These are phyloP conservation scores for Scleroderma bovista DNA, from an alignment of 768 basidiomycete species.

Conservation along the genomic window DNA sequence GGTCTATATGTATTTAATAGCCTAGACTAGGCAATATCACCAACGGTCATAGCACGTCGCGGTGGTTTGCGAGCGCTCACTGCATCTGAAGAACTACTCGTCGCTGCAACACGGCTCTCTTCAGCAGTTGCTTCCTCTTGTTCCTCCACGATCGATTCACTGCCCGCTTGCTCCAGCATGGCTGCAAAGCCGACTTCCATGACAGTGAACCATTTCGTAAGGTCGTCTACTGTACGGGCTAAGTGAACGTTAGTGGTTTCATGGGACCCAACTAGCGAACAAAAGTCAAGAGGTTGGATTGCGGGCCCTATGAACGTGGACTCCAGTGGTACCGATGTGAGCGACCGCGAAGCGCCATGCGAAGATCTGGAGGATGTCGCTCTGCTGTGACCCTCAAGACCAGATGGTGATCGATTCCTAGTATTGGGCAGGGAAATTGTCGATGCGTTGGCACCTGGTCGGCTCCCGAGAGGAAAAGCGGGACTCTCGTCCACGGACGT, in stretches of 20 bases:
- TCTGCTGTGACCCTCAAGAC: slow-evolving; percentile 17
- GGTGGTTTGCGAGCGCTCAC: slow-evolving; percentile 3
- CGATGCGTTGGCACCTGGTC: slow-evolving; percentile 32
- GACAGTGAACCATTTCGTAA: slow-evolving; percentile 69
- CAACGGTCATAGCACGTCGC: slow-evolving; percentile 10
- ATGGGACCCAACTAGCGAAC: slow-evolving; percentile 42
- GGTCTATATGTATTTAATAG: no score
- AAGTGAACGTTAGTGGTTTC: slow-evolving; percentile 67
- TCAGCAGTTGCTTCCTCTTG: slow-evolving; percentile 40
- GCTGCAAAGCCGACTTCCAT: slow-evolving; percentile 68
- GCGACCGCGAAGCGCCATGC: slow-evolving; percentile 28
- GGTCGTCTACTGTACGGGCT: slow-evolving; percentile 64
- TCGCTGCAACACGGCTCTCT: slow-evolving; percentile 8
- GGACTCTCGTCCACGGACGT: slow-evolving; percentile 15
- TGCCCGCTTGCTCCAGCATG: slow-evolving; percentile 50
- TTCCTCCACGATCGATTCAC: slow-evolving; percentile 61
- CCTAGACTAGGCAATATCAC: slow-evolving; percentile 7
- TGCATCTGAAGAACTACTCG: slow-evolving; percentile 6
- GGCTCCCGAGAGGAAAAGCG: slow-evolving; percentile 16
- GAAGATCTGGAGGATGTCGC: slow-evolving; percentile 20
- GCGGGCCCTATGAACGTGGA: slow-evolving; percentile 35
- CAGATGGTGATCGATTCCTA: slow-evolving; percentile 25
- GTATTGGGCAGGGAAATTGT: slow-evolving; percentile 37
- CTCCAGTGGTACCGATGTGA: slow-evolving; percentile 28
- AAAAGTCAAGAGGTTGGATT: slow-evolving; percentile 68